These are phyloP conservation scores for Pontederia crassipes DNA, from an alignment of 176 grass and related monocot species.

Conservation along the genomic window DNA sequence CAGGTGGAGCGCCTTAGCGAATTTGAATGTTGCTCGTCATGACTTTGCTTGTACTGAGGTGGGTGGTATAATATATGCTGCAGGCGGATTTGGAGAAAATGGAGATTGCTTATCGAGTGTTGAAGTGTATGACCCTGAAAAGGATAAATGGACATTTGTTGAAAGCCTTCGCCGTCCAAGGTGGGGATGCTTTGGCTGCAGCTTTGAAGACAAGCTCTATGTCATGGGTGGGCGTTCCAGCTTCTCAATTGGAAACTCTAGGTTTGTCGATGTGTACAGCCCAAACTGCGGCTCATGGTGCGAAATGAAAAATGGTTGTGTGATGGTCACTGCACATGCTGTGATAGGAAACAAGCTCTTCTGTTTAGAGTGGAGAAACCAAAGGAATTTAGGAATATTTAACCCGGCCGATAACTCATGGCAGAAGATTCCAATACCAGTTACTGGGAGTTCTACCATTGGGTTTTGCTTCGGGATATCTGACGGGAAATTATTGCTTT, in stretches of 20 bases:
- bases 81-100: conserved; percentile 36
- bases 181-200: conserved; percentile 48
- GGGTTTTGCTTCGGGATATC: conserved; percentile 43
- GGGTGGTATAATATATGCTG: conserved; percentile 46
- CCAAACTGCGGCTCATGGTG: conserved; percentile 28
- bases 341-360: conserved; percentile 30
- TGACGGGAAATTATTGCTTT: conserved; percentile 37
- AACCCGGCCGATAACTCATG: conserved; percentile 32
- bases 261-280: conserved; percentile 42
- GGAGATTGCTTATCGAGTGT: conserved; percentile 38
- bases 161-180: conserved; percentile 44
- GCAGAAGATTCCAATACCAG: conserved; percentile 27
- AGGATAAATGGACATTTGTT: conserved; percentile 39
- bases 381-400: conserved; percentile 33
- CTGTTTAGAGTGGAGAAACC: conserved; percentile 65
- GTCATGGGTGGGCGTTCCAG: conserved; percentile 71
- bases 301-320: conserved; percentile 65
- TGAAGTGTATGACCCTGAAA: conserved; percentile 43
- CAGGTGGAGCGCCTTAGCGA: conserved; percentile 57
- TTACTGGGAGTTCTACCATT: conserved; percentile 37
- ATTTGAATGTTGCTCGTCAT: conserved; percentile 50
- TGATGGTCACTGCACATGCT: conserved; percentile 65
- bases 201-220: conserved; percentile 32
- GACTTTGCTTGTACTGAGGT: conserved; percentile 57
- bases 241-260: conserved; percentile 63